A percentile compares a stretch with the other conserved stretches of the same genome.
phyloP scores from a whole-genome alignment of 805 yeast genomes.

The Wickerhamomyces strasburgensis region DNA sequence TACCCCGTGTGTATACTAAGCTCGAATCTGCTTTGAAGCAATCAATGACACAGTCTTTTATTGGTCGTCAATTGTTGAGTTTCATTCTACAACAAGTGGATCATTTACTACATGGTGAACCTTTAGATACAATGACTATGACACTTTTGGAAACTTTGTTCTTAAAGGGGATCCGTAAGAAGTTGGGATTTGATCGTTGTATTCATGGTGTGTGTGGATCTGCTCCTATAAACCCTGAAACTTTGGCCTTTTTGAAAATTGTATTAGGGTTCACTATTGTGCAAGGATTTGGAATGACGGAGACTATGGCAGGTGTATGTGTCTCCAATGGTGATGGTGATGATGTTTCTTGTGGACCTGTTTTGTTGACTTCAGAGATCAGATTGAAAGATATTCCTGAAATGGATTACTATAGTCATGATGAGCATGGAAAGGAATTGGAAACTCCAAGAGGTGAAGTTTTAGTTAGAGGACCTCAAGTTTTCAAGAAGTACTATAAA shows the following conservation, averaged over 20 bases:
- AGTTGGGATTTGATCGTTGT: constrained; percentile 36
- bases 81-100: background rate
- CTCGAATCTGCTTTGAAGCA: constrained; percentile 43
- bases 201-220: constrained; percentile 39
- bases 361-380: constrained; percentile 41
- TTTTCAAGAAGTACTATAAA: constrained; percentile 45
- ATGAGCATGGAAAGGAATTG: constrained; percentile 10
- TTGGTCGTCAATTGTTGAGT: constrained; percentile 7
- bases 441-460: constrained; percentile 38
- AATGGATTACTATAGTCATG: constrained; percentile 32
- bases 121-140: background rate
- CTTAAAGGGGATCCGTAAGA: constrained; percentile 21
- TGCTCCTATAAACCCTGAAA: constrained; percentile 56
- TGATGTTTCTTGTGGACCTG: constrained; percentile 34
- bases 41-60: constrained; percentile 33
- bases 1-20: constrained; percentile 42
- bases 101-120: constrained; percentile 1
- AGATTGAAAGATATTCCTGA: constrained; percentile 43
- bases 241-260: constrained; percentile 49
- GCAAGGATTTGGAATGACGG: constrained; percentile 55
- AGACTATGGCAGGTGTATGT: constrained; percentile 44
- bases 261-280: constrained; percentile 38
- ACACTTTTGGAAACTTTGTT: constrained; percentile 31
- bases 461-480: constrained; percentile 48
- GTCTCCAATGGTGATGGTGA: constrained; percentile 17